Percentiles rank a stretch among this genome's conserved stretches.
These are phyloP conservation scores for Chlamydomonas incerta DNA, from an alignment of 139 green algal genomes.

Conservation along the genomic window DNA sequence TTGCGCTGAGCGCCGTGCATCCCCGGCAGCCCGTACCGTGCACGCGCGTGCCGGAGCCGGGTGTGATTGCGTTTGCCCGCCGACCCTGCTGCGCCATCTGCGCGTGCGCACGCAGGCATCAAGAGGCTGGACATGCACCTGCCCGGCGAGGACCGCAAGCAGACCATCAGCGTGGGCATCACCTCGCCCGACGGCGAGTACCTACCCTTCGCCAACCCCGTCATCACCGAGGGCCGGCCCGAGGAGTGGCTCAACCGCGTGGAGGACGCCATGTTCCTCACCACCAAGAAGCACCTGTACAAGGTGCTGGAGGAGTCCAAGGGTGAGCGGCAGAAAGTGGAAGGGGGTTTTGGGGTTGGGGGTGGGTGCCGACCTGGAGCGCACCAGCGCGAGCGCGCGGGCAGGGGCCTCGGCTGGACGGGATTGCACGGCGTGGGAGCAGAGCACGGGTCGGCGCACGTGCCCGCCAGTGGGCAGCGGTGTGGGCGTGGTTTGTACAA, in stretches of 20 bases:
- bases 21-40: too few species aligned
- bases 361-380: too few species aligned
- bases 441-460: too few species aligned
- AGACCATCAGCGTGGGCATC: conserved; percentile 74
- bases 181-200: conserved; percentile 86
- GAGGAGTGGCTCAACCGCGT: conserved; percentile 93
- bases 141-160: conserved; percentile 76
- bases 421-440: too few species aligned
- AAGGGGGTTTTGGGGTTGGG: background rate
- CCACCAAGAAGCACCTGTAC: conserved; percentile 85
- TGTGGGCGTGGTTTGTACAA: too few species aligned
- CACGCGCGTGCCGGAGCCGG: too few species aligned
- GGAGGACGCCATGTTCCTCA: conserved; percentile 89
- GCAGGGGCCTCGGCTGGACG: too few species aligned
- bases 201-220: conserved; percentile 73
- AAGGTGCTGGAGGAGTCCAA: conserved; percentile 68
- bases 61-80: background rate
- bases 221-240: conserved; percentile 82
- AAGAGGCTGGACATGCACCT: conserved; percentile 85
- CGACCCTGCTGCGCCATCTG: too few species aligned
- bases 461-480: too few species aligned
- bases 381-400: too few species aligned
- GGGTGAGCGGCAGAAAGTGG: conserved; percentile 30
- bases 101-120: conserved; percentile 75
- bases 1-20: too few species aligned